phyloP scores from a whole-genome alignment of 768 basidiomycete genomes.

The Botryobasidium botryosum region DNA sequence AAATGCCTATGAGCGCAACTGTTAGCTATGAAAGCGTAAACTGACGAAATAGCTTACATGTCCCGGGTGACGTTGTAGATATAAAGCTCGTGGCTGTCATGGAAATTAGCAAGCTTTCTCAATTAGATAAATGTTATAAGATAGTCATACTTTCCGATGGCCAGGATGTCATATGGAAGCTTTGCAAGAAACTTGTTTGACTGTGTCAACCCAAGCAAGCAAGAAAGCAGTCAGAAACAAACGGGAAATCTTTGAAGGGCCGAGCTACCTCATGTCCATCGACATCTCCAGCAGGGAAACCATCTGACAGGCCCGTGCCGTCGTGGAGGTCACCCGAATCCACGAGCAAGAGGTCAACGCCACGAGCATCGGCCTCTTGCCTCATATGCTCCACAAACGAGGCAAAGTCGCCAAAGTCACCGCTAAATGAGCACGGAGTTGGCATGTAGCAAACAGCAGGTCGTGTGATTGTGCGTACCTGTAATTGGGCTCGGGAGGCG shows the following conservation, averaged over 20 bases:
- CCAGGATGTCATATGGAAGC: conserved; percentile 65
- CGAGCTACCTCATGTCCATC: conserved; percentile 51
- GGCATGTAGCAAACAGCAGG: too few species aligned
- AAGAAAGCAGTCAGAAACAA: too few species aligned
- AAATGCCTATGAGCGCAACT: too few species aligned
- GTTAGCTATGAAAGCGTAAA: too few species aligned
- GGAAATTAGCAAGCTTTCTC: neutral
- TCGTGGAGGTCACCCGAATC: conserved; percentile 64
- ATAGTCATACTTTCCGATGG: conserved; percentile 61
- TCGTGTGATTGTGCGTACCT: too few species aligned
- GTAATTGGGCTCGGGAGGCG: conserved; percentile 63
- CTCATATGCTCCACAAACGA: conserved; percentile 82
- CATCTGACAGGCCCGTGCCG: conserved; percentile 67
- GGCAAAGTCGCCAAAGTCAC: conserved; percentile 61
- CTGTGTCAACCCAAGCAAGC: conserved; percentile 20
- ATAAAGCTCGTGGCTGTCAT: conserved; percentile 52
- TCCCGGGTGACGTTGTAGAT: conserved; percentile 47
- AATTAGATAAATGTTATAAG: too few species aligned
- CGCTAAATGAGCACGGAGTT: too few species aligned
- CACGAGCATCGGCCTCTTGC: conserved; percentile 46
- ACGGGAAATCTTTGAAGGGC: too few species aligned
- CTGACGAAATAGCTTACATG: conserved; percentile 27
- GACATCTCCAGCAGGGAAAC: conserved; percentile 47
- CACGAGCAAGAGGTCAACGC: conserved; percentile 69
- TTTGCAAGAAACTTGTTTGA: conserved; percentile 57